These are phyloP conservation scores for Talaromyces proteolyticus DNA, from an alignment of 495 filamentous ascomycete genomes.

Conservation along the genomic window DNA sequence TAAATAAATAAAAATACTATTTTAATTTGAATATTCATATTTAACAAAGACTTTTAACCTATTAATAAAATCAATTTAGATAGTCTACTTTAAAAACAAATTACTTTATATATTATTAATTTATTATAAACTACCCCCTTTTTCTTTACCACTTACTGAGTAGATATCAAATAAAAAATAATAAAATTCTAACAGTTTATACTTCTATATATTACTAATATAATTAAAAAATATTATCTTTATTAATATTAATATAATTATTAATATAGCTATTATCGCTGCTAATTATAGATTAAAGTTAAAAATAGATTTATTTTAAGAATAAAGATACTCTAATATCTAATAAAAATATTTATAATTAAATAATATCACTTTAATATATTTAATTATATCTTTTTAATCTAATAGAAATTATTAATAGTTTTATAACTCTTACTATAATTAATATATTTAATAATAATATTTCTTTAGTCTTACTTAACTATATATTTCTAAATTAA, in stretches of 20 bases:
- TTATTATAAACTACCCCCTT: background rate
- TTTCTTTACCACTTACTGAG: too few species aligned
- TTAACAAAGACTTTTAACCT: background rate
- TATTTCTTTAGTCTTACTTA: background rate
- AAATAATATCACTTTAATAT: background rate
- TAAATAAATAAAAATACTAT: background rate
- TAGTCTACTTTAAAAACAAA: background rate
- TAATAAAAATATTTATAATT: background rate
- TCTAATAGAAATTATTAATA: background rate
- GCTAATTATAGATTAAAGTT: background rate
- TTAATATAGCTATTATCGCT: background rate
- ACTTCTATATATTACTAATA: background rate
- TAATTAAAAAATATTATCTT: background rate
- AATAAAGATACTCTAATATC: background rate
- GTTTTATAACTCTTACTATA: background rate
- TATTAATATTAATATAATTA: background rate
- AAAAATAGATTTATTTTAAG: background rate
- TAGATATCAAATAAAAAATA: background rate
- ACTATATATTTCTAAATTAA: background rate
- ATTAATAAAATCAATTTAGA: background rate
- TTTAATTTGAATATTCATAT: background rate
- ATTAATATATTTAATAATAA: background rate
- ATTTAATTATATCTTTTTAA: background rate
- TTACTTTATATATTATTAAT: background rate
- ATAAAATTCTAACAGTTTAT: background rate